Evolutionary conservation across 345 rosid genomes (phyloP), one percentile per base, ranked within the genome.

Genomic region (Salix udensis): DNA sequence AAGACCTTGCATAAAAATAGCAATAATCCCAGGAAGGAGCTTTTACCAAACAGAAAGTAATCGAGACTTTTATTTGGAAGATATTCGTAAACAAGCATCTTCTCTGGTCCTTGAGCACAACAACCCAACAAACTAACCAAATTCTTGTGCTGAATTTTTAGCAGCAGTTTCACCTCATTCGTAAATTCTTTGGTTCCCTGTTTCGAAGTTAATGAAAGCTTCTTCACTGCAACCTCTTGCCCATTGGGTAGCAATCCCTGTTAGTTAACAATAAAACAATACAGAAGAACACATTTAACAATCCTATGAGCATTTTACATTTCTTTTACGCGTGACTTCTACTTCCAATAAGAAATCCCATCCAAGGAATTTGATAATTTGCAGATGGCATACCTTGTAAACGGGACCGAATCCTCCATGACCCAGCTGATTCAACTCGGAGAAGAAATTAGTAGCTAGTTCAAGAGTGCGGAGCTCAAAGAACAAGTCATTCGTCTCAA

Each of bases 351-450:
- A 46, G 52, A 46, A 46, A 46, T 46, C 52, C 52, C 52, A 15
- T 15, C 16, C 1, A 46, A 14, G 18, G 52, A 46, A 46, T 46
- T 46, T 46, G 52, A 13, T 46, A 42, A 42, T 42, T 42, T 42
- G 11, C 14, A 4, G 4, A 67, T 16, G 28, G 3, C 67, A 68
- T 71, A 92, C 98, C 92, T 87, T 94, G 90, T 76, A 92, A 78
- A 94, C 98, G 55, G 97, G 97, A 58, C 98, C 98, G 77, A 92
- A 94, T 21, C 98, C 98, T 62, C 98, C 98, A 42, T 88, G 95
- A 36, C 98, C 98, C 42, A 94, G 94, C 81, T 76, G 88, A 71
- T 90, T 90, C 71, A 85, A 75, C 10, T 92, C 96, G 72, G 96
- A 92, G 89, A 94, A 94, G 67, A 68, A 89, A 73, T 86, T 88